Base-by-base conservation (phyloP, 1,139 yeast genomes). In the Debaryomyces singareniensis region DNA sequence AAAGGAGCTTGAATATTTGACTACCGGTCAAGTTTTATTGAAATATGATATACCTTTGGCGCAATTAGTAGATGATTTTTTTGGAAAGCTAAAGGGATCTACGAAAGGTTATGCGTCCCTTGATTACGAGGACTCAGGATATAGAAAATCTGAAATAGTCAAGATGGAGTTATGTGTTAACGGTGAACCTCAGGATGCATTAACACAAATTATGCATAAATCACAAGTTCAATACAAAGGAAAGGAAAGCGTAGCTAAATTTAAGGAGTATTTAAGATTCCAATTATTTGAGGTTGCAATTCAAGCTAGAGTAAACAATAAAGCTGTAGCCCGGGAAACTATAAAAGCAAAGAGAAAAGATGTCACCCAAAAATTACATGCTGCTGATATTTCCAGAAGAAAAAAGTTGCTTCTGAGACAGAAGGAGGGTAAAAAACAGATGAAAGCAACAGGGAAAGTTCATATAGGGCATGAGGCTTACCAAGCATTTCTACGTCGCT, bases 111-210 rank as follows among this genome's bases (percentile, higher is more conserved):
- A 85, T 54, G 98, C 96, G 0, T 82, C 96, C 0, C 63, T 91
- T 34, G 98, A 91, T 55, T 91, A 91, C 48, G 97, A 91, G 46
- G 97, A 91, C 49, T 78, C 83, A 2, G 98, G 97, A 0, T 91
- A 87, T 55, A 68, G 63, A 39, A 70, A 75, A 23, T 76, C 95
- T 1, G 89, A 84, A 46, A 75, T 91, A 20, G 91, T 85, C 25
- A 91, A 91, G 49, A 62, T 91, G 61, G 96, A 89, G 50, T 68
- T 91, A 27, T 66, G 93, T 38, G 95, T 91, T 6, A 91, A 91
- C 51, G 96, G 96, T 2, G 77, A 67, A 29, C 77, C 95, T 12
- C 85, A 91, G 29, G 98, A 91, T 61, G 97, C 98, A 0, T 66
- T 91, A 32, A 86, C 96, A 0, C 91, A 85, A 33, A 87, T 91